These are phyloP conservation scores for Barnettozyma populi DNA, from an alignment of 805 yeast species.

Conservation along the genomic window DNA sequence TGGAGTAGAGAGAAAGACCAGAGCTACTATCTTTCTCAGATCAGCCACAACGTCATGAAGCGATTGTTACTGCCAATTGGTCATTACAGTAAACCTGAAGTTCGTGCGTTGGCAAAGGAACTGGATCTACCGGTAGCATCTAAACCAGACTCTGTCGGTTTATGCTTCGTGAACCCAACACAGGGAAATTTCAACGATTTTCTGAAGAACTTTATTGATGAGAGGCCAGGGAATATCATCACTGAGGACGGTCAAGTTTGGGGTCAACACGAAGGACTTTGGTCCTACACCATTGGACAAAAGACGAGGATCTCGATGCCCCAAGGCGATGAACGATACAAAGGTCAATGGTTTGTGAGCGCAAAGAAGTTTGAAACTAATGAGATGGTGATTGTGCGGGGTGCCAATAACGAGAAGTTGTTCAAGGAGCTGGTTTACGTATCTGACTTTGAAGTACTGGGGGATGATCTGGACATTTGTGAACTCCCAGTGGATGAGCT, in stretches of 20 bases:
- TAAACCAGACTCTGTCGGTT: constrained; percentile 93
- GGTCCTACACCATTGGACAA: constrained; percentile 97
- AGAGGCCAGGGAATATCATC: constrained; percentile 74
- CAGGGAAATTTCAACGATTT: constrained; percentile 70
- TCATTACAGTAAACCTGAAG: constrained; percentile 65
- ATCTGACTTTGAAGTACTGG: constrained; percentile 29
- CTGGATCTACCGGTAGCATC: constrained; percentile 52
- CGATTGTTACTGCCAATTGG: constrained; percentile 77
- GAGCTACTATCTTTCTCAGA: constrained; percentile 79
- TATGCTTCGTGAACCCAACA: constrained; percentile 76
- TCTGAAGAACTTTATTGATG: constrained; percentile 64
- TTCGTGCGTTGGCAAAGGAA: constrained; percentile 59
- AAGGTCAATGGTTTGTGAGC: constrained; percentile 84
- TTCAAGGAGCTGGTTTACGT: constrained; percentile 40
- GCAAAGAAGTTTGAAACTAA: constrained; percentile 61
- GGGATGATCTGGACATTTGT: constrained; percentile 2
- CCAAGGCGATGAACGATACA: constrained; percentile 70
- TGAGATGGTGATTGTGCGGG: constrained; percentile 74
- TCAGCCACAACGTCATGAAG: constrained; percentile 40
- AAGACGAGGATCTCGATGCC: constrained; percentile 72
- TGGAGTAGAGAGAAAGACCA: constrained; percentile 70
- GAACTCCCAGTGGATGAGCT: constrained; percentile 24
- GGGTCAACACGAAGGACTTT: constrained; percentile 81
- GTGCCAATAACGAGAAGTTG: constrained; percentile 53
- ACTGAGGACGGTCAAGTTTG: constrained; percentile 68